A percentile compares a stretch with the other conserved stretches of the same genome.
Evolutionary conservation across 257 asterid genomes (phyloP).

Genomic region (Cinchona pubescens): DNA sequence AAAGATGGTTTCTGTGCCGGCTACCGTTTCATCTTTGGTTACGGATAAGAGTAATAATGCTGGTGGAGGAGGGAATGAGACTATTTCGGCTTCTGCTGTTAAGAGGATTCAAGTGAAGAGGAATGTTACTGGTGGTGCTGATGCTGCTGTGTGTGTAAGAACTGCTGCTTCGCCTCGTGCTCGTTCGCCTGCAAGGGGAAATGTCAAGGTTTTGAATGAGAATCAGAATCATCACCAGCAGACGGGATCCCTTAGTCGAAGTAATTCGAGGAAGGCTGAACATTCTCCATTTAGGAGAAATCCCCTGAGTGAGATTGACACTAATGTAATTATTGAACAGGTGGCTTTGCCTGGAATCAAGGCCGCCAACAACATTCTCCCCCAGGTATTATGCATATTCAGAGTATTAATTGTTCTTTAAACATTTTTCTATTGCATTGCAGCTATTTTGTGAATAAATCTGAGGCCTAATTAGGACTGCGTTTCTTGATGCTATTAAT

Average conservation of each 20-base stretch:
- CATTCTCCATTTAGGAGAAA: conserved; percentile 78
- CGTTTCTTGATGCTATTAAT: not conserved
- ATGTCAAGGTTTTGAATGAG: conserved; percentile 39
- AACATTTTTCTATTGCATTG: not conserved
- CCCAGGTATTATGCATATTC: conserved; percentile 49
- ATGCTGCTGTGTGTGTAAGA: conserved; percentile 29
- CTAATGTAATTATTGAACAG: conserved; percentile 37
- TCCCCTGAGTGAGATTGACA: conserved; percentile 77
- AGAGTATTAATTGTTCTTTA: not conserved
- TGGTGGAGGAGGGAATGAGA: conserved; percentile 36
- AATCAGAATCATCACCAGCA: conserved; percentile 43
- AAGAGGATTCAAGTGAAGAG: conserved; percentile 89
- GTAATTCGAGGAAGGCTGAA: conserved; percentile 91
- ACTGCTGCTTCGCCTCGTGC: conserved; percentile 76
- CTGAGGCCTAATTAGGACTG: not conserved
- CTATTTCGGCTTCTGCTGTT: conserved; percentile 35
- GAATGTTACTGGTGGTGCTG: conserved; percentile 51
- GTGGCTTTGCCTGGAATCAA: conserved; percentile 23
- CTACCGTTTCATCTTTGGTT: conserved; percentile 57
- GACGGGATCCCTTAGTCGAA: conserved; percentile 71
- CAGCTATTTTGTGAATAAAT: not conserved
- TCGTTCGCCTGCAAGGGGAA: conserved; percentile 74
- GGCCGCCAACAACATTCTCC: conserved; percentile 25
- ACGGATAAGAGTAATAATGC: conserved; percentile 49
- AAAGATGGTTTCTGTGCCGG: conserved; percentile 93